phyloP scores from a whole-genome alignment of 129 eudicot species.

The Helichrysum umbraculigerum region DNA sequence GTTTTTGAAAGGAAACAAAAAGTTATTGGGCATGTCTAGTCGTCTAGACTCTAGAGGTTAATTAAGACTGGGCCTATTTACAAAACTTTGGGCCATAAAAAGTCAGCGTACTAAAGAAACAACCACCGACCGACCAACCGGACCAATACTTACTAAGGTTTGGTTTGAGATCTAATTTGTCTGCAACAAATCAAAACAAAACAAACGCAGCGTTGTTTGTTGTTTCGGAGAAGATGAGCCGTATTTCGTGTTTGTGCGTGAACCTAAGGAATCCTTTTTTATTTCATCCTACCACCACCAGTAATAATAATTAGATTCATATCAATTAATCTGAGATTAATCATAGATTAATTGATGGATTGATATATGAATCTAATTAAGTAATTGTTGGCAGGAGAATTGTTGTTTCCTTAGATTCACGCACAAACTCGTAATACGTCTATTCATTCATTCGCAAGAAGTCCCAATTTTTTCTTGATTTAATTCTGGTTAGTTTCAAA shows the following conservation, averaged over 20 bases:
- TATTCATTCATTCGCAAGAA: neutral
- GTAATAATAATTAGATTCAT: neutral
- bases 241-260: slow-evolving; percentile 38
- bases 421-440: slow-evolving; percentile 41
- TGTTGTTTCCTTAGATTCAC: slow-evolving; percentile 5
- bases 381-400: too few relatives aligned
- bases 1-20: too few relatives aligned
- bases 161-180: neutral
- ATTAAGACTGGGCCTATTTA: too few relatives aligned
- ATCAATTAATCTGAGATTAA: neutral
- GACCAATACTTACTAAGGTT: too few relatives aligned
- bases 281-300: neutral
- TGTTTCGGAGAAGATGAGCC: slow-evolving; percentile 20
- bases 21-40: too few relatives aligned
- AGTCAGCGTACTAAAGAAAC: too few relatives aligned
- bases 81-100: too few relatives aligned
- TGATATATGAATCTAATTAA: neutral
- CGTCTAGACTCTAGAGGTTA: too few relatives aligned
- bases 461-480: neutral
- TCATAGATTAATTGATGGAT: too few relatives aligned
- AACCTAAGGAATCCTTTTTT: slow-evolving; percentile 11
- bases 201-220: neutral
- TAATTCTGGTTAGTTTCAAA: neutral
- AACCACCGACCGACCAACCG: neutral
- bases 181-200: too few relatives aligned